Evolutionary conservation across 192 early-diverging fungal species (phyloP).

Genomic region (Coemansia sp.): DNA sequence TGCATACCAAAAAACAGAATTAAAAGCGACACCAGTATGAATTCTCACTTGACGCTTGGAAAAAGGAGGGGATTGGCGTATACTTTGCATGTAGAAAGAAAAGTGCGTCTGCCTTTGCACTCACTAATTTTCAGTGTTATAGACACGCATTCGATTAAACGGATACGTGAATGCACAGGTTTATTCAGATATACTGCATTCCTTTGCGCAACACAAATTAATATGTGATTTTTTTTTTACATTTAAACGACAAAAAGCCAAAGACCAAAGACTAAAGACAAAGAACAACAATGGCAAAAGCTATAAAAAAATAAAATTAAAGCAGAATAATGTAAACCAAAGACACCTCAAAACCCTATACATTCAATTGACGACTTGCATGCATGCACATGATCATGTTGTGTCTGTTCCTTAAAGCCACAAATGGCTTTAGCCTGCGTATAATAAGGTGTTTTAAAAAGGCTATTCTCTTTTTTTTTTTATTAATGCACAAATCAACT

Average conservation of each 20-base stretch:
- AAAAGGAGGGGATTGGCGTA: background rate
- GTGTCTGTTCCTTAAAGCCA: background rate
- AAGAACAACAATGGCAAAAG: too few relatives aligned
- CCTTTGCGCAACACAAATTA: background rate
- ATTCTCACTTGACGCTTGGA: background rate
- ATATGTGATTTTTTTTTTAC: background rate
- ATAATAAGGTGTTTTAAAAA: background rate
- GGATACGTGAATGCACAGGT: background rate
- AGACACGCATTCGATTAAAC: background rate
- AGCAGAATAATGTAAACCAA: too few relatives aligned
- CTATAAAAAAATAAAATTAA: too few relatives aligned
- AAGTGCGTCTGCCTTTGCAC: background rate
- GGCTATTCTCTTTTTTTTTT: background rate
- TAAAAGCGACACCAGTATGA: too few relatives aligned
- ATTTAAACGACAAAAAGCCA: background rate
- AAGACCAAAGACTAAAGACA: background rate
- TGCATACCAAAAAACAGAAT: too few relatives aligned
- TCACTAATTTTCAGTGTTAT: background rate
- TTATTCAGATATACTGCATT: background rate
- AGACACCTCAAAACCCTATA: background rate
- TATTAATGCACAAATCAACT: background rate
- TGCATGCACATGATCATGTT: background rate
- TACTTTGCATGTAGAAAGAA: background rate
- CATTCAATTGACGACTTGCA: background rate
- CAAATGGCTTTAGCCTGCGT: background rate